These are phyloP conservation scores for Cryptococcus maquisensis DNA, from an alignment of 1,284 basidiomycete genomes.

Conservation along the genomic window DNA sequence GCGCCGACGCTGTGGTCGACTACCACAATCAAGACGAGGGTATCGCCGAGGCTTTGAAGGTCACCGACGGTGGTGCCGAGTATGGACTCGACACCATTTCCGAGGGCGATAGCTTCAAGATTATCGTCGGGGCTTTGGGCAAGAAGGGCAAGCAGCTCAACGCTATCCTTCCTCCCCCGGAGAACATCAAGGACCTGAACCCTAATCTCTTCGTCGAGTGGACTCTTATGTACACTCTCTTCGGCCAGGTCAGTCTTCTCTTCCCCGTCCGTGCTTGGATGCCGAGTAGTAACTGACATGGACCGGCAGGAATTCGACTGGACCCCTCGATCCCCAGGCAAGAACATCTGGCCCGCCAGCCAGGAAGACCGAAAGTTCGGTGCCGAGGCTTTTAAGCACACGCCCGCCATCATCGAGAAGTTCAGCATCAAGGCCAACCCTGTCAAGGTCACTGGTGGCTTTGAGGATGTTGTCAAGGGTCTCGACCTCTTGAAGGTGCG, in stretches of 20 bases:
- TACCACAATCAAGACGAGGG: constrained; percentile 28
- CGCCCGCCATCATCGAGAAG: constrained; percentile 22
- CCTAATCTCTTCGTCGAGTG: constrained; percentile 26
- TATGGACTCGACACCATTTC: constrained; percentile 38
- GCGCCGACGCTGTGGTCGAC: constrained; percentile 48
- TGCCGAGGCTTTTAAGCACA: constrained; percentile 18
- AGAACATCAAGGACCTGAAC: constrained; percentile 10
- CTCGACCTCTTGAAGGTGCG: constrained; percentile 27
- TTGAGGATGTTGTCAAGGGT: constrained; percentile 28
- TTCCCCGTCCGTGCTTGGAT: background rate
- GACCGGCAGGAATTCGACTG: constrained; percentile 27
- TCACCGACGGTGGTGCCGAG: constrained; percentile 32
- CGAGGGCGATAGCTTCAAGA: constrained; percentile 24
- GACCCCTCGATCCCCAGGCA: constrained; percentile 16
- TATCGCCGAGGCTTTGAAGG: constrained; percentile 25
- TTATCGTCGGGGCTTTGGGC: constrained; percentile 21
- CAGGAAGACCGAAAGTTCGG: constrained; percentile 24
- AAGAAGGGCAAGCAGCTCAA: constrained; percentile 30
- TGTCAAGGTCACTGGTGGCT: constrained; percentile 20
- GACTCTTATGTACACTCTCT: constrained; percentile 38
- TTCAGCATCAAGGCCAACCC: constrained; percentile 32
- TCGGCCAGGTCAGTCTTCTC: constrained; percentile 22
- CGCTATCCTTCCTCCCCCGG: constrained; percentile 22
- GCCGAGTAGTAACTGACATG: background rate
- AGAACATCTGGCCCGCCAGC: constrained; percentile 18